These are phyloP conservation scores for Sclerotinia sclerotiorum DNA, from an alignment of 2,329 filamentous ascomycete genomes.

Conservation along the genomic window DNA sequence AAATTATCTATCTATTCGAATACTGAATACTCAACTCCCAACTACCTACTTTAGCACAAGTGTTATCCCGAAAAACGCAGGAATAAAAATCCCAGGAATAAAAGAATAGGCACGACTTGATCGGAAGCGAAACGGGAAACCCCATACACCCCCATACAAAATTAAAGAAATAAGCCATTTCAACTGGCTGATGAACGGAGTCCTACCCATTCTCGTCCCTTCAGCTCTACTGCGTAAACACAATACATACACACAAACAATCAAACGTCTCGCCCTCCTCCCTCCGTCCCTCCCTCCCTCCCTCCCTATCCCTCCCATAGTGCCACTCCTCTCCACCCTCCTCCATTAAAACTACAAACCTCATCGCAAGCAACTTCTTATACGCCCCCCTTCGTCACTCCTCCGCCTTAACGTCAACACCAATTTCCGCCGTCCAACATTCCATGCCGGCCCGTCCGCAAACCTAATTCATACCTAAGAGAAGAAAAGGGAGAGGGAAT, in stretches of 20 bases:
- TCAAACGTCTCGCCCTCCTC: neutral
- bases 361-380: neutral
- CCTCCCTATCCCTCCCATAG: neutral
- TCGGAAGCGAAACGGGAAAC: neutral
- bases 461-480: conserved; percentile 10
- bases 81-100: too few species aligned
- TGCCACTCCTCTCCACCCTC: neutral
- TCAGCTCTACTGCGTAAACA: neutral
- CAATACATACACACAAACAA: neutral
- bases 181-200: neutral
- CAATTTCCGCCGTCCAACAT: conserved; percentile 7
- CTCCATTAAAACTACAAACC: neutral
- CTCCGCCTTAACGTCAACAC: neutral
- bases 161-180: neutral
- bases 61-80: too few species aligned
- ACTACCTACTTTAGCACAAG: too few species aligned
- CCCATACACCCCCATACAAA: neutral
- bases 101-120: neutral
- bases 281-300: too few species aligned
- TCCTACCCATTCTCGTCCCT: neutral
- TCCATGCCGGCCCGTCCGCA: conserved; percentile 3
- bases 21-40: too few species aligned
- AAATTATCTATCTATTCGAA: too few species aligned
- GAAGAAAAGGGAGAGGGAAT: neutral
- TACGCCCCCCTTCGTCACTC: neutral